These are phyloP conservation scores for Calocybe indica DNA, from an alignment of 768 basidiomycete genomes.

Conservation along the genomic window DNA sequence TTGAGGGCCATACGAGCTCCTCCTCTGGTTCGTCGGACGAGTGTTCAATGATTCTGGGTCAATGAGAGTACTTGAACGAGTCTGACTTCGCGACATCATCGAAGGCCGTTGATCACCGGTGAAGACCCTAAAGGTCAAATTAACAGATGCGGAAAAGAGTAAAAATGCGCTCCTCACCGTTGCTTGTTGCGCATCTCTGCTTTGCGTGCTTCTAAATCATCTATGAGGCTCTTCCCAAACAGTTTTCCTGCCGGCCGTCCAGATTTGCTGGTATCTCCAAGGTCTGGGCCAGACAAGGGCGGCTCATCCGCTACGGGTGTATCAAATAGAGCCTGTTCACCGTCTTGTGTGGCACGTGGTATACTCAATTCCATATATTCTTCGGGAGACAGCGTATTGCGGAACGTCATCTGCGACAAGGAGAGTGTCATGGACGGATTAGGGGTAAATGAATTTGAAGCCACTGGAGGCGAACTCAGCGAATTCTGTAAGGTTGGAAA, in stretches of 20 bases:
- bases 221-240: conserved; percentile 86
- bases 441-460: conserved; percentile 69
- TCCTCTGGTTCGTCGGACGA: conserved; percentile 39
- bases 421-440: conserved; percentile 72
- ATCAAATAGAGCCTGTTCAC: conserved; percentile 63
- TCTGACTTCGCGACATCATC: conserved; percentile 78
- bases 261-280: conserved; percentile 27
- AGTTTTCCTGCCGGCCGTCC: conserved; percentile 73
- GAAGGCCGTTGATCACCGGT: conserved; percentile 84
- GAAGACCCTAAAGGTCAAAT: conserved; percentile 56
- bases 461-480: conserved; percentile 30
- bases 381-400: conserved; percentile 69
- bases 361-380: conserved; percentile 55
- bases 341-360: conserved; percentile 73
- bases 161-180: conserved; percentile 44
- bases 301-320: conserved; percentile 28
- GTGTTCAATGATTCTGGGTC: conserved; percentile 57
- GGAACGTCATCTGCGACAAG: conserved; percentile 80
- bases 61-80: conserved; percentile 64
- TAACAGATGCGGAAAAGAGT: background rate
- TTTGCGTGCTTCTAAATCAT: conserved; percentile 82
- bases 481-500: conserved; percentile 22
- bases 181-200: conserved; percentile 76
- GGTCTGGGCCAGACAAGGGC: conserved; percentile 14
- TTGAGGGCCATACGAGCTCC: conserved; percentile 37